Base-by-base conservation (phyloP, 345 rosid genomes). In the Eucalyptus cladocalyx region DNA sequence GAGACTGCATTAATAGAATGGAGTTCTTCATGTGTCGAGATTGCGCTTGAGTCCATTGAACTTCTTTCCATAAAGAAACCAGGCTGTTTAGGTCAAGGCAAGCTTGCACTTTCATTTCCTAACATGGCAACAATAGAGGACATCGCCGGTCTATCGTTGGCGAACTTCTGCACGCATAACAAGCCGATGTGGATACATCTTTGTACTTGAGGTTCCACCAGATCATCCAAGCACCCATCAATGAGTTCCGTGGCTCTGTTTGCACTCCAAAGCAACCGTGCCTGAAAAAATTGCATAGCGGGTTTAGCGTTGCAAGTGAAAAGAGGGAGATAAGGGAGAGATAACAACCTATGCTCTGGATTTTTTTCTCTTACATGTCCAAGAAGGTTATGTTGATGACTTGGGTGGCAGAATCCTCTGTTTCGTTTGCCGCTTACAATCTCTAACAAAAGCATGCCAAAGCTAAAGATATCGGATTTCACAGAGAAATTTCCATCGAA, bases 391-490 rank as follows among this genome's bases (percentile, higher is more conserved):
- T 69, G 89, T 43, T 86, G 88, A 43, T 86, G 90, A 76, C 91
- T 87, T 16, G 90, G 48, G 10, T 90, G 92, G 89, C 91, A 86
- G 89, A 93, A 94, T 45, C 96, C 91, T 65, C 89, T 93, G 80
- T 93, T 94, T 88, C 90, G 91, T 87, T 89, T 91, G 54, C 97
- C 94, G 28, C 92, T 92, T 43, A 94, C 37, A 14, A 94, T 92
- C 93, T 95, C 95, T 3, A 93, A 87, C 90, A 94, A 62, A 15
- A 94, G 65, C 48, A 94, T 93, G 12, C 95, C 93, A 34, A 91
- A 92, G 87, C 94, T 93, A 89, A 93, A 94, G 16, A 94, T 92
- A 88, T 93, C 94, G 23, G 94, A 91, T 87, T 93, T 95, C 6
- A 90, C 62, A 5, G 93, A 85, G 54, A 85, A 85, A 30, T 85